Percentiles rank a stretch among this genome's conserved stretches.
These are phyloP conservation scores for Poa annua DNA, from an alignment of 176 grass and related monocot species.

Conservation along the genomic window DNA sequence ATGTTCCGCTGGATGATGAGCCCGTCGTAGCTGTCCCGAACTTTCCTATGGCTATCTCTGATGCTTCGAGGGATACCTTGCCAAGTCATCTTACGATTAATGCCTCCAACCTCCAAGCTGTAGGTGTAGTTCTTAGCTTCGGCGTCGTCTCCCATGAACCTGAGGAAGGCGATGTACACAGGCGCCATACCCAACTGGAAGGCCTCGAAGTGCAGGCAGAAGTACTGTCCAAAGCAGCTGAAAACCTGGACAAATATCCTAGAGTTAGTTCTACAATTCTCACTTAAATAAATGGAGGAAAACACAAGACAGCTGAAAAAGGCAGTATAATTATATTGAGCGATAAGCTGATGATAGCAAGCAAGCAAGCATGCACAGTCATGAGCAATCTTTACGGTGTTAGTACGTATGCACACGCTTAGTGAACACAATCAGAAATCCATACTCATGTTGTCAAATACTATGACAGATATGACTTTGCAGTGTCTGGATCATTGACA, in stretches of 20 bases:
- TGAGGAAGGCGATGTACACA: constrained; percentile 91
- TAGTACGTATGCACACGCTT: not conserved
- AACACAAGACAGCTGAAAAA: constrained; percentile 9
- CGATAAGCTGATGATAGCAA: constrained; percentile 7
- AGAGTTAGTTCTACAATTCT: constrained; percentile 13
- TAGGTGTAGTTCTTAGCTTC: constrained; percentile 96
- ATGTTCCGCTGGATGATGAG: constrained; percentile 98
- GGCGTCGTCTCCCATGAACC: constrained; percentile 88
- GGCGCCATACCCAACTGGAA: constrained; percentile 86
- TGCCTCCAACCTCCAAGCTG: constrained; percentile 92
- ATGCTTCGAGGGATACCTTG: constrained; percentile 96
- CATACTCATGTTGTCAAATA: not conserved
- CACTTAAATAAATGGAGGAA: not conserved
- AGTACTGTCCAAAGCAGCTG: constrained; percentile 94
- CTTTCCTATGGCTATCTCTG: constrained; percentile 90
- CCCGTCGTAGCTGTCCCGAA: constrained; percentile 89
- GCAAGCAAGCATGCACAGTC: not conserved
- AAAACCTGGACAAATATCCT: constrained; percentile 64
- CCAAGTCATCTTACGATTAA: constrained; percentile 90
- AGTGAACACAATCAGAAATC: not conserved
- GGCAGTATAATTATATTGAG: not conserved
- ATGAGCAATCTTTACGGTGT: not conserved
- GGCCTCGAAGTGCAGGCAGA: constrained; percentile 94
- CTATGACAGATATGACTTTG: not conserved
- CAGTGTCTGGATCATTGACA: not conserved